phyloP scores from a whole-genome alignment of 345 rosid species.

The Eutrema japonicum region DNA sequence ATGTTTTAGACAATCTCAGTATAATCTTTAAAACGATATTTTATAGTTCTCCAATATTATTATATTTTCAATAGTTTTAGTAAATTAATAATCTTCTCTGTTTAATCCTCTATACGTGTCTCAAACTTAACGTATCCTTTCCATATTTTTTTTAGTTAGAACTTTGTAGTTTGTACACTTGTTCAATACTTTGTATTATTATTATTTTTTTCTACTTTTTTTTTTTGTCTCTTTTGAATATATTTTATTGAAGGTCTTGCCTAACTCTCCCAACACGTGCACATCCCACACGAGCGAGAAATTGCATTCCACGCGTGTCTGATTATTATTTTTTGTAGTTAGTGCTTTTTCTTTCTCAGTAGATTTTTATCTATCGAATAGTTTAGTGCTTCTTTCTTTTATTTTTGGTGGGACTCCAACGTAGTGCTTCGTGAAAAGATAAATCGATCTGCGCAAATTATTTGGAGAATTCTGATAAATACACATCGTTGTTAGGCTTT shows the following conservation, averaged over 20 bases:
- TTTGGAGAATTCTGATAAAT: conserved; percentile 29
- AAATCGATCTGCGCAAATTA: conserved; percentile 15
- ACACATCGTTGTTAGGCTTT: conserved; percentile 40
- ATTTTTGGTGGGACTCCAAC: neutral
- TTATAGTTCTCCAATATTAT: neutral
- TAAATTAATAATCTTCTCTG: neutral
- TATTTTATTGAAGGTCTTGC: conserved; percentile 30
- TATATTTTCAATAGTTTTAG: neutral
- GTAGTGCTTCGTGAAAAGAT: conserved; percentile 26
- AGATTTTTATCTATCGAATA: conserved; percentile 18
- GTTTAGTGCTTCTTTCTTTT: conserved; percentile 33
- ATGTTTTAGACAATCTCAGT: neutral
- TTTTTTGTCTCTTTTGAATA: conserved; percentile 25
- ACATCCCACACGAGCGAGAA: conserved; percentile 30
- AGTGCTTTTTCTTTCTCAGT: neutral
- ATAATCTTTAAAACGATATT: neutral
- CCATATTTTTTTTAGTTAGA: conserved; percentile 13
- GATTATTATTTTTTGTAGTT: neutral
- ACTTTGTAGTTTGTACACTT: conserved; percentile 41
- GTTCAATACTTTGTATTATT: conserved; percentile 12
- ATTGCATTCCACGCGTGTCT: conserved; percentile 29
- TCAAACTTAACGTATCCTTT: conserved; percentile 1
- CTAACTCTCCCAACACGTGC: conserved; percentile 41
- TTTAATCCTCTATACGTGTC: conserved; percentile 35
- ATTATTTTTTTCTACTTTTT: neutral